These are phyloP conservation scores for Fusarium compactum DNA, from an alignment of 2,329 filamentous ascomycete species.

Conservation along the genomic window DNA sequence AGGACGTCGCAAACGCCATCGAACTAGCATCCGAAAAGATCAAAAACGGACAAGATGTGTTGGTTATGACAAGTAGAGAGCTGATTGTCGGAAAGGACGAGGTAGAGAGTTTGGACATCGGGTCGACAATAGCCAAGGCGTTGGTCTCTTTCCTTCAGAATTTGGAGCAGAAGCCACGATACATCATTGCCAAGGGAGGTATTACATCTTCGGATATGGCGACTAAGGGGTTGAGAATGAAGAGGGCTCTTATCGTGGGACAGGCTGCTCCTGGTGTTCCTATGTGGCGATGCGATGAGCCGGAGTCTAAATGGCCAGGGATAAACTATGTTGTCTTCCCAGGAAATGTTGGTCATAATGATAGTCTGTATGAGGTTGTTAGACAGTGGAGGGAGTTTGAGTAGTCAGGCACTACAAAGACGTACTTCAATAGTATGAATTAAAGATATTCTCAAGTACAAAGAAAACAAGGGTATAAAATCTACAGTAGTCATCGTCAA, in stretches of 20 bases:
- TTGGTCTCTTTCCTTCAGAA: conserved; percentile 63
- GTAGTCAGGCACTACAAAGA: neutral
- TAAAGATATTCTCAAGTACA: neutral
- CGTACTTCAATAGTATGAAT: neutral
- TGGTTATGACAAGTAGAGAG: conserved; percentile 70
- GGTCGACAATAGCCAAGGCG: conserved; percentile 62
- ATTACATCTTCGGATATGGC: conserved; percentile 71
- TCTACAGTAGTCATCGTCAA: neutral
- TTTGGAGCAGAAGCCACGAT: conserved; percentile 63
- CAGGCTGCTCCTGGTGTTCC: conserved; percentile 70
- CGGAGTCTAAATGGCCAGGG: conserved; percentile 58
- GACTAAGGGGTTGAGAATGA: conserved; percentile 66
- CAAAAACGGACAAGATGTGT: conserved; percentile 61
- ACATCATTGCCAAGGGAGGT: conserved; percentile 70
- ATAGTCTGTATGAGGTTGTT: conserved; percentile 16
- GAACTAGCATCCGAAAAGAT: conserved; percentile 56
- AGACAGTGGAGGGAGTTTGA: conserved; percentile 21
- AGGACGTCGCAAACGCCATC: conserved; percentile 50
- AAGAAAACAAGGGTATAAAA: neutral
- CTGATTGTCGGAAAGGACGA: conserved; percentile 62
- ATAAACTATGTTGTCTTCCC: conserved; percentile 27
- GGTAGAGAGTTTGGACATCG: conserved; percentile 65
- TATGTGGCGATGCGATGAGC: conserved; percentile 69
- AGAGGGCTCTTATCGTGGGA: conserved; percentile 65
- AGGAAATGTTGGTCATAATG: conserved; percentile 16